Conservation (phyloP, 306 rosid species). For the Dalbergia cochinchinensis region DNA sequence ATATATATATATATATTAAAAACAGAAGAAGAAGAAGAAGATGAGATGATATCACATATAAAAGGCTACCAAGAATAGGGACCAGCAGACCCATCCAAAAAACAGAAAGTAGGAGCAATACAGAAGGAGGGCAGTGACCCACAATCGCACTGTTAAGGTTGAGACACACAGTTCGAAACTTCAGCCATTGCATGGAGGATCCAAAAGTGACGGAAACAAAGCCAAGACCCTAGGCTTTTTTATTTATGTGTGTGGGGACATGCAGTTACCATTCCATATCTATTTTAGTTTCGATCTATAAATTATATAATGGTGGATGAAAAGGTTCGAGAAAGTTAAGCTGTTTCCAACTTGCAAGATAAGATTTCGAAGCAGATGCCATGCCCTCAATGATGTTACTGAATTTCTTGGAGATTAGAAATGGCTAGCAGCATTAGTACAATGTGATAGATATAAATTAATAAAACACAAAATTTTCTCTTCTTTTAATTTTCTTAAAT, state of each 20-base stretch:
- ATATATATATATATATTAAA: too few species aligned
- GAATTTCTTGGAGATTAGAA: not conserved
- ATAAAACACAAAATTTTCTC: not conserved
- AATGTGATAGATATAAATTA: too few species aligned
- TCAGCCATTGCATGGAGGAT: not conserved
- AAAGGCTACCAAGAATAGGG: not conserved
- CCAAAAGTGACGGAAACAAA: constrained; percentile 20
- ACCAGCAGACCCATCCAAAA: not conserved
- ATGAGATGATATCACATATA: not conserved
- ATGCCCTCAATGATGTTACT: not conserved
- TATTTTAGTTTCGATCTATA: not conserved
- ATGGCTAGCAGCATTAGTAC: not conserved
- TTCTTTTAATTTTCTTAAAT: not conserved
- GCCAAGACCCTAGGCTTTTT: constrained; percentile 14
- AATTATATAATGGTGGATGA: not conserved
- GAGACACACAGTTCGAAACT: not conserved
- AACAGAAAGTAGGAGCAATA: not conserved
- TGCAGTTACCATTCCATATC: not conserved
- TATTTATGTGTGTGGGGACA: not conserved
- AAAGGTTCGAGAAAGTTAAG: constrained; percentile 6
- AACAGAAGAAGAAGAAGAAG: not conserved
- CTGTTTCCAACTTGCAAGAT: constrained; percentile 17
- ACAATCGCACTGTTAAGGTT: not conserved
- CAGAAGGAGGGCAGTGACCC: not conserved
- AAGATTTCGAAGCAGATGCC: not conserved